Evolutionary conservation across 2,329 filamentous ascomycete genomes (phyloP).

Genomic region (Berkeleyomyces basicola): DNA sequence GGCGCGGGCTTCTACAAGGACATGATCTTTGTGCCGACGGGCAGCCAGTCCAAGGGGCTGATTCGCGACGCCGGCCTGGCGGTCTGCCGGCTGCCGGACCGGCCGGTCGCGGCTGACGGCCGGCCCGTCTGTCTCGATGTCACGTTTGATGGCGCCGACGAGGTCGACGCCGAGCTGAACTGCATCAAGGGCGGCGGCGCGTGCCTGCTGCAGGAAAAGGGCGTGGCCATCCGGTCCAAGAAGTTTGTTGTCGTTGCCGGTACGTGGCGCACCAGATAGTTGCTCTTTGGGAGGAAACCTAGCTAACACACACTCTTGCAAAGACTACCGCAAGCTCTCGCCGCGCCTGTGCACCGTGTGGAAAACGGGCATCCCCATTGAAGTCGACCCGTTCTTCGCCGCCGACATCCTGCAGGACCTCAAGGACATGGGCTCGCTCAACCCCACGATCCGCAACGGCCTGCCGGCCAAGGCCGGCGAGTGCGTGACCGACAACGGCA

Average conservation of each 20-base stretch:
- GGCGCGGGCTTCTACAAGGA: conserved; percentile 33
- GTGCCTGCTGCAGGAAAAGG: conserved; percentile 96
- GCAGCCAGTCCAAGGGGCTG: conserved; percentile 75
- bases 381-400: conserved; percentile 75
- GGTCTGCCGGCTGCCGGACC: conserved; percentile 60
- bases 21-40: conserved; percentile 84
- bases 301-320: not conserved
- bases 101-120: conserved; percentile 39
- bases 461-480: conserved; percentile 65
- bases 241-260: conserved; percentile 79
- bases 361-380: conserved; percentile 69
- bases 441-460: conserved; percentile 56
- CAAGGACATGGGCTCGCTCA: conserved; percentile 51
- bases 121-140: conserved; percentile 52
- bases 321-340: conserved; percentile 82
- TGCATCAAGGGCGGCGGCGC: conserved; percentile 96
- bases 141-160: conserved; percentile 90
- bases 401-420: conserved; percentile 61
- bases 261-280: conserved; percentile 24
- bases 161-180: conserved; percentile 87
- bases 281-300: not conserved
- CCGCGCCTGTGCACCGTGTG: conserved; percentile 57
- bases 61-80: conserved; percentile 65
- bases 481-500: conserved; percentile 41
- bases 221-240: conserved; percentile 70